Percentiles rank a stretch among this genome's conserved stretches.
phyloP scores from a whole-genome alignment of 1,139 yeast species.

The Geotrichum restrictum region DNA sequence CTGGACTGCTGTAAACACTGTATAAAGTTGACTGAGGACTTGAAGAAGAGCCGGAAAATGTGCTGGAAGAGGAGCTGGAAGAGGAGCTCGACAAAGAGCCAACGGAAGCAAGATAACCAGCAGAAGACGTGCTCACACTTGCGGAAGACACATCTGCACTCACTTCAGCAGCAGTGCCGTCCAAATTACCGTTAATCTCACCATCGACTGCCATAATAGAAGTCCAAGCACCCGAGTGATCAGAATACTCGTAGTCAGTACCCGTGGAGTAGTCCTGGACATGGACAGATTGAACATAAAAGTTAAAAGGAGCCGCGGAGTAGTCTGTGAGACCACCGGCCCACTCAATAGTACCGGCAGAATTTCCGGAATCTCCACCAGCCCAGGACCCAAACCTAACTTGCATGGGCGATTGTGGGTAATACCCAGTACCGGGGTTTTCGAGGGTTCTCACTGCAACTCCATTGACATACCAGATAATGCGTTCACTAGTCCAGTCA shows the following conservation, averaged over 20 bases:
- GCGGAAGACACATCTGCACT: constrained; percentile 9
- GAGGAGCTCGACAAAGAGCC: constrained; percentile 20
- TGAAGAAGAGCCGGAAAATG: constrained; percentile 1
- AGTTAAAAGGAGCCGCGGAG: constrained; percentile 60
- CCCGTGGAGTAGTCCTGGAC: constrained; percentile 84
- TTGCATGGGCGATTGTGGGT: constrained; percentile 77
- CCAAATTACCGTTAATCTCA: constrained; percentile 55
- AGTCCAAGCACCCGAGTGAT: constrained; percentile 60
- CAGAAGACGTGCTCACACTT: constrained; percentile 20
- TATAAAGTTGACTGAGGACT: no score
- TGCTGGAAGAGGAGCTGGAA: neutral
- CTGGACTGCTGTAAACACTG: neutral
- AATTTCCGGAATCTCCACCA: constrained; percentile 68
- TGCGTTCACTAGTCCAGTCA: constrained; percentile 68
- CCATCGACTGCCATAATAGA: constrained; percentile 67
- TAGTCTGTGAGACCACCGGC: constrained; percentile 78
- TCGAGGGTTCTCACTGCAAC: constrained; percentile 52
- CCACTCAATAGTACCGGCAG: constrained; percentile 71
- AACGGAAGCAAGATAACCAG: constrained; percentile 18
- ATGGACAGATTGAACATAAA: constrained; percentile 57
- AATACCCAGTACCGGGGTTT: constrained; percentile 49
- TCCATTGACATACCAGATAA: constrained; percentile 65
- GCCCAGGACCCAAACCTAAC: constrained; percentile 73
- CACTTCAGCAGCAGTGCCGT: constrained; percentile 21
- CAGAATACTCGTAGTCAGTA: constrained; percentile 58